Conservation (phyloP, 1,284 basidiomycete genomes). For the Lentinula novae-zelandiae region DNA sequence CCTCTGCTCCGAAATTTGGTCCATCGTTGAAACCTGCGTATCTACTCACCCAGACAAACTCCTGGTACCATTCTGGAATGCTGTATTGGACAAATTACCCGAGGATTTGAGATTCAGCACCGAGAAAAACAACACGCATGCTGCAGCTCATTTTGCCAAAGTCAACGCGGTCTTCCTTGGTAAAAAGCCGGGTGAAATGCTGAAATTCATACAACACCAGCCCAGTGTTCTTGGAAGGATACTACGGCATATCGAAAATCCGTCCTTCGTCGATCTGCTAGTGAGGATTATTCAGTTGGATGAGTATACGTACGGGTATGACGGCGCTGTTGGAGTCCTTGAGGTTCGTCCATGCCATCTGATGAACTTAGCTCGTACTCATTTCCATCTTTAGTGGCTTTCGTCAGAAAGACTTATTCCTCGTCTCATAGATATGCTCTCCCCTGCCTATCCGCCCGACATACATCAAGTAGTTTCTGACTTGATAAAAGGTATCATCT, state of each 20-base stretch:
- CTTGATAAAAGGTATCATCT: conserved; percentile 92
- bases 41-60: conserved; percentile 61
- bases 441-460: conserved; percentile 74
- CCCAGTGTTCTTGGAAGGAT: conserved; percentile 83
- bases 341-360: conserved; percentile 57
- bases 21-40: conserved; percentile 88
- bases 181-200: conserved; percentile 93
- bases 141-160: conserved; percentile 84
- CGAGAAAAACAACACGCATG: conserved; percentile 50
- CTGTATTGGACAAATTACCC: conserved; percentile 73
- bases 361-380: conserved; percentile 21
- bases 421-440: conserved; percentile 79
- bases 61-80: conserved; percentile 90
- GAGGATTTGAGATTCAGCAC: conserved; percentile 63
- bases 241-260: conserved; percentile 83
- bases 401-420: conserved; percentile 83
- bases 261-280: conserved; percentile 90
- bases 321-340: conserved; percentile 80
- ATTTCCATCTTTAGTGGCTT: conserved; percentile 65
- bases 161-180: conserved; percentile 85
- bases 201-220: conserved; percentile 85
- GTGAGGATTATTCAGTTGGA: conserved; percentile 92
- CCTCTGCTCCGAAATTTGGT: conserved; percentile 93
- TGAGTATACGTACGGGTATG: conserved; percentile 55
- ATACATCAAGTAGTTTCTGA: conserved; percentile 90